Conservation (phyloP, 2,329 filamentous ascomycete species). For the Alternaria ventricosa region DNA sequence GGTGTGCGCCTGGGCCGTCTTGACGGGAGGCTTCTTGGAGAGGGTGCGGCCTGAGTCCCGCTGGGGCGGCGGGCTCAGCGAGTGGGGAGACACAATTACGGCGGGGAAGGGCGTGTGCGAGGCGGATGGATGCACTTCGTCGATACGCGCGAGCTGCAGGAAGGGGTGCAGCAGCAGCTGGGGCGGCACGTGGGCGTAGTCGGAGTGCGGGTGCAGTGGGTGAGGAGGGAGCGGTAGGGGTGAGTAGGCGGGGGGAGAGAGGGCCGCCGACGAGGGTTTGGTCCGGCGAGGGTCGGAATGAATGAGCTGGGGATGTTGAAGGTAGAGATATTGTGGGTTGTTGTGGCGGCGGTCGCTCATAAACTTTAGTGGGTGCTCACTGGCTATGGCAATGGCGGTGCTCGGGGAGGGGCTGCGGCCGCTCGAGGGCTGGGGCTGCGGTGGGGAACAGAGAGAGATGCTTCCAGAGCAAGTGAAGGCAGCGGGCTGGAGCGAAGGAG, state of each 20-base stretch:
- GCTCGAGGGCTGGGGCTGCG: conserved; percentile 2
- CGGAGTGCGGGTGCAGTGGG: conserved; percentile 17
- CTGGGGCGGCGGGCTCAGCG: conserved; percentile 40
- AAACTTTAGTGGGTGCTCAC: conserved; percentile 21
- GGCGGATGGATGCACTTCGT: conserved; percentile 31
- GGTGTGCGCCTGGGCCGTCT: conserved; percentile 36
- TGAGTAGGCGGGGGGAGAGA: conserved; percentile 16
- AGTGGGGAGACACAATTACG: conserved; percentile 51
- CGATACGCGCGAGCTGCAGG: conserved; percentile 38
- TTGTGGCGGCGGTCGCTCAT: conserved; percentile 36
- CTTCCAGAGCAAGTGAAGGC: conserved; percentile 11
- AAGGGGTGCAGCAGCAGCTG: conserved; percentile 36
- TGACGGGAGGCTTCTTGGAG: conserved; percentile 39
- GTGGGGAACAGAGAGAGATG: not conserved
- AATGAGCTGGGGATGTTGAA: conserved; percentile 26
- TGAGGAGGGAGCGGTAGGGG: conserved; percentile 3
- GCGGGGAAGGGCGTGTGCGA: conserved; percentile 33
- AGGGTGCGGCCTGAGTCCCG: conserved; percentile 39
- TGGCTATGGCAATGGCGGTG: conserved; percentile 15
- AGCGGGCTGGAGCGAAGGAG: not conserved
- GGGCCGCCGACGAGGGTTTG: conserved; percentile 18
- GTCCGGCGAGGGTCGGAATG: conserved; percentile 18
- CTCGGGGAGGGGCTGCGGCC: conserved; percentile 19
- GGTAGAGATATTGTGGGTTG: conserved; percentile 32
- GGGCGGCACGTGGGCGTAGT: conserved; percentile 21